phyloP scores from a whole-genome alignment of 2,329 filamentous ascomycete species.

The Acrodontium crateriforme region DNA sequence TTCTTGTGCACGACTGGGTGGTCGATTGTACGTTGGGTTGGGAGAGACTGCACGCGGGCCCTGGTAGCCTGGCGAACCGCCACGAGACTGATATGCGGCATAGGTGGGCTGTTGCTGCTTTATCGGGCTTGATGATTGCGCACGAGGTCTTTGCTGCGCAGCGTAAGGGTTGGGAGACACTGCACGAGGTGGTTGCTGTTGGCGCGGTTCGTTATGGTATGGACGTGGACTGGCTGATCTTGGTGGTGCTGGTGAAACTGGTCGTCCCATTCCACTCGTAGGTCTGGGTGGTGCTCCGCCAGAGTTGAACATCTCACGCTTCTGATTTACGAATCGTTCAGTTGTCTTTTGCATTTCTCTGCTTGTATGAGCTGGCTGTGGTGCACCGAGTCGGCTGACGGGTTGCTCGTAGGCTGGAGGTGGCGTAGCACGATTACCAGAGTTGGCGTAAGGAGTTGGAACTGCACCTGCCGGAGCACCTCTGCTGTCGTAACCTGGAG shows the following conservation, averaged over 20 bases:
- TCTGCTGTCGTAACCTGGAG: constrained; percentile 29
- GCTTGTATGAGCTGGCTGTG: constrained; percentile 81
- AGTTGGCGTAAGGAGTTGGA: constrained; percentile 31
- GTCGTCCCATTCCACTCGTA: constrained; percentile 14
- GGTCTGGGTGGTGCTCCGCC: constrained; percentile 17
- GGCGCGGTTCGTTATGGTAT: constrained; percentile 28
- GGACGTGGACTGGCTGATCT: constrained; percentile 46
- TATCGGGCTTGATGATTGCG: constrained; percentile 28
- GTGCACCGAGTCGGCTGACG: constrained; percentile 69
- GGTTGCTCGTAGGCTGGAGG: constrained; percentile 76
- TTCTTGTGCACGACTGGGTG: constrained; percentile 29
- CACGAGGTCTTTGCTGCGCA: constrained; percentile 21
- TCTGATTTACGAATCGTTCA: constrained; percentile 73
- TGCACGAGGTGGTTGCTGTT: constrained; percentile 27
- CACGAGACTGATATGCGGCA: constrained; percentile 23
- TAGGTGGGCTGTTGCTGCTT: constrained; percentile 25
- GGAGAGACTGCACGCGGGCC: constrained; percentile 25
- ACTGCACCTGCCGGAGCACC: constrained; percentile 22
- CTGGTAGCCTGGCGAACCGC: constrained; percentile 26
- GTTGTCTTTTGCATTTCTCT: constrained; percentile 93
- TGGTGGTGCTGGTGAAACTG: constrained; percentile 33
- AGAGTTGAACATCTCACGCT: constrained; percentile 58
- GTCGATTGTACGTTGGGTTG: constrained; percentile 24
- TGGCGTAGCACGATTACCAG: constrained; percentile 51
- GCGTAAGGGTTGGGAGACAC: constrained; percentile 53